Percentiles rank a stretch among this genome's conserved stretches.
phyloP scores from a whole-genome alignment of 495 filamentous ascomycete species.

The Wilcoxina mikolae region DNA sequence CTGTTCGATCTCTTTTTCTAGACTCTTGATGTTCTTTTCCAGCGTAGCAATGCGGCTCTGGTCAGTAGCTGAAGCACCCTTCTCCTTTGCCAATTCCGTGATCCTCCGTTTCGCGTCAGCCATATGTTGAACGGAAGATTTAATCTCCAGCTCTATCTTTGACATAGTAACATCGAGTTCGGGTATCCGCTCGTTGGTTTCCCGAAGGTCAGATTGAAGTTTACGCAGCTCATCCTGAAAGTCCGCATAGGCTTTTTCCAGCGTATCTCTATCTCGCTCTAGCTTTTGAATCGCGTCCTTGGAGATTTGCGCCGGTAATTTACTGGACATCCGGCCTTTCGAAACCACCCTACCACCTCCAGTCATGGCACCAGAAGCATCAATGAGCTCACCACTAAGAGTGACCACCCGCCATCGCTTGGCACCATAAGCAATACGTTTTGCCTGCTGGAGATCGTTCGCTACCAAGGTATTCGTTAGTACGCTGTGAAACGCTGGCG shows the following conservation, averaged over 20 bases:
- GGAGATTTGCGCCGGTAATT: slow-evolving; percentile 66
- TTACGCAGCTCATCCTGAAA: slow-evolving; percentile 68
- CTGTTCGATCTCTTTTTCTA: slow-evolving; percentile 65
- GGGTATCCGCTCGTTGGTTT: slow-evolving; percentile 68
- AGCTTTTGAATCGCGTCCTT: slow-evolving; percentile 79
- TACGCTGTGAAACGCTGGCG: slow-evolving; percentile 85
- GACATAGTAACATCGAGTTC: slow-evolving; percentile 78
- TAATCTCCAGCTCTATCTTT: slow-evolving; percentile 78
- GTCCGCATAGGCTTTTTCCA: slow-evolving; percentile 63
- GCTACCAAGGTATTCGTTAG: slow-evolving; percentile 89
- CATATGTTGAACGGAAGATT: slow-evolving; percentile 70
- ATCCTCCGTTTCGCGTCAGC: slow-evolving; percentile 69
- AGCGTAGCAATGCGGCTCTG: slow-evolving; percentile 35
- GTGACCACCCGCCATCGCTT: slow-evolving; percentile 92
- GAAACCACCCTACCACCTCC: slow-evolving; percentile 83
- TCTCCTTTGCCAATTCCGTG: slow-evolving; percentile 59
- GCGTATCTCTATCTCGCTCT: slow-evolving; percentile 67
- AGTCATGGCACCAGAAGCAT: slow-evolving; percentile 95
- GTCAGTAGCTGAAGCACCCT: background rate
- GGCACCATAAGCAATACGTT: slow-evolving; percentile 87
- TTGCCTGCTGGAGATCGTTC: slow-evolving; percentile 80
- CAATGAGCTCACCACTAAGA: slow-evolving; percentile 84
- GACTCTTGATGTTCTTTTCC: slow-evolving; percentile 57
- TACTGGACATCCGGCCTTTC: slow-evolving; percentile 87
- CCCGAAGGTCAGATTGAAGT: slow-evolving; percentile 54